These are phyloP conservation scores for Aspergillus fijiensis DNA, from an alignment of 2,329 filamentous ascomycete species.

Conservation along the genomic window DNA sequence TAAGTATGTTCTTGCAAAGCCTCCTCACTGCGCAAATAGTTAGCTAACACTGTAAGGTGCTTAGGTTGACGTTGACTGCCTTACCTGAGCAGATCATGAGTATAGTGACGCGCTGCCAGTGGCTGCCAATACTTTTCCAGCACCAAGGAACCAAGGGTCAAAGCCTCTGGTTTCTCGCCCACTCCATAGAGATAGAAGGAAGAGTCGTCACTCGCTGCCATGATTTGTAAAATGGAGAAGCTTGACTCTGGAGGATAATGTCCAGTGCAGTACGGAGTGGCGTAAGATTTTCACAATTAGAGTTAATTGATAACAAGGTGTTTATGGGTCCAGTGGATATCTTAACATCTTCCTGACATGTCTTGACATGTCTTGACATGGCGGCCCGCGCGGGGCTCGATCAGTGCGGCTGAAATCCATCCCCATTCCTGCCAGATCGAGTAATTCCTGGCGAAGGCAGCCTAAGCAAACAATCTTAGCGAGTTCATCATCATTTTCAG, in stretches of 20 bases:
- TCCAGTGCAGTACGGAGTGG: background rate
- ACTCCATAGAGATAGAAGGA: conserved; percentile 29
- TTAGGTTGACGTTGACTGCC: background rate
- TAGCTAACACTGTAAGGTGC: background rate
- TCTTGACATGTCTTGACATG: background rate
- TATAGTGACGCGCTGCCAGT: conserved; percentile 27
- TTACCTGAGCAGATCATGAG: conserved; percentile 23
- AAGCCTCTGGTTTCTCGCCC: conserved; percentile 26
- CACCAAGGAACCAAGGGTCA: conserved; percentile 27
- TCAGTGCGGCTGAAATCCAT: background rate
- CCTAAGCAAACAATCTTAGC: background rate
- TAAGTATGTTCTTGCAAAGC: conserved; percentile 20
- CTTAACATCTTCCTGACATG: background rate
- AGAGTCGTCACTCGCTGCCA: conserved; percentile 21
- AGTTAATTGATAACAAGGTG: background rate
- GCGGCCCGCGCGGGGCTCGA: conserved; percentile 5
- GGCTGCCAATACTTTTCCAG: conserved; percentile 29
- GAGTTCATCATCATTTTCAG: too few species aligned
- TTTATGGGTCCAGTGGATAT: background rate
- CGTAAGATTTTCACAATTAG: background rate
- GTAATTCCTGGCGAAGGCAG: conserved; percentile 18
- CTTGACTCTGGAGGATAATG: background rate
- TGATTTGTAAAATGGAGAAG: background rate
- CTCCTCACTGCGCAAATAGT: conserved; percentile 13
- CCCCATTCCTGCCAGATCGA: background rate